Evolutionary conservation across 306 rosid genomes (phyloP).

Genomic region (Rubus parviflorus): DNA sequence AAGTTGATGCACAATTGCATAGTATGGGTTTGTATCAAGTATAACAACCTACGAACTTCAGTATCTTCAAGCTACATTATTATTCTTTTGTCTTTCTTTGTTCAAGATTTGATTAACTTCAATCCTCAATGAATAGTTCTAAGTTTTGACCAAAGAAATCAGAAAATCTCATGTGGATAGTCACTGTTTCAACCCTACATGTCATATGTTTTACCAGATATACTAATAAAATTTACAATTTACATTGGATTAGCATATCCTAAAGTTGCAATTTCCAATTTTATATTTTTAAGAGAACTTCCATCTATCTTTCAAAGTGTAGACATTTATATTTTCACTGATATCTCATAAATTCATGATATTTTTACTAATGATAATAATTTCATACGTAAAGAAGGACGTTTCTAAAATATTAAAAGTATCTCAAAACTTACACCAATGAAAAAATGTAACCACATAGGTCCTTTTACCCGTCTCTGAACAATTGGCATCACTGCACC

Average conservation of each 20-base stretch:
- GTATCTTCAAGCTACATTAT: neutral
- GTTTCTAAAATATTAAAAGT: neutral
- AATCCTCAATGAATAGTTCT: neutral
- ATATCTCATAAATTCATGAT: no score
- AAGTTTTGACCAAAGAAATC: neutral
- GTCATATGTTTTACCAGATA: neutral
- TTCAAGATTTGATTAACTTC: neutral
- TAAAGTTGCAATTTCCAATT: neutral
- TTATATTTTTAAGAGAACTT: neutral
- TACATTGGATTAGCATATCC: neutral
- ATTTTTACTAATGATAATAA: no score
- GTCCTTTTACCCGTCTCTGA: constrained; percentile 65
- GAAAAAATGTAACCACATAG: constrained; percentile 94
- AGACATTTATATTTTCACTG: no score
- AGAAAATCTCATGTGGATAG: neutral
- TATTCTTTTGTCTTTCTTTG: neutral
- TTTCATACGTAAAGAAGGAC: neutral
- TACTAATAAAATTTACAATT: neutral
- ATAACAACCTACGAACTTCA: neutral
- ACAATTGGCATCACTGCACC: constrained; percentile 87
- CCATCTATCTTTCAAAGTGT: no score
- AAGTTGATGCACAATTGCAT: neutral
- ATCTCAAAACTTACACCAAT: constrained; percentile 66
- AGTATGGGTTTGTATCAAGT: neutral
- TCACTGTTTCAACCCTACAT: neutral